A percentile compares a stretch with the other conserved stretches of the same genome.
Evolutionary conservation across 257 asterid species (phyloP).

Genomic region (Jacaranda copaia): DNA sequence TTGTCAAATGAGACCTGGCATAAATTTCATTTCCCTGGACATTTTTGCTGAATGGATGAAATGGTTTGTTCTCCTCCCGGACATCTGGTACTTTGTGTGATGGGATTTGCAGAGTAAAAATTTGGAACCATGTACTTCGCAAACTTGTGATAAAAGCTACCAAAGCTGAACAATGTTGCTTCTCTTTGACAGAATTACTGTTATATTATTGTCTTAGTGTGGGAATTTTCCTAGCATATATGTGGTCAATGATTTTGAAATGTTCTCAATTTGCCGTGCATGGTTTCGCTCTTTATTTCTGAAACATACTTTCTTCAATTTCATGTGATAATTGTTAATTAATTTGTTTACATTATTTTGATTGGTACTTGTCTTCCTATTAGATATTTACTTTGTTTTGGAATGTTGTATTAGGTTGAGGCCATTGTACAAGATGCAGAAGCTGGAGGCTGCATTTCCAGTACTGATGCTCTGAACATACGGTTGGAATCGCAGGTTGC

Average conservation of each 20-base stretch:
- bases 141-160: conserved; percentile 24
- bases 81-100: conserved; percentile 10
- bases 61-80: conserved; percentile 3
- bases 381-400: conserved; percentile 33
- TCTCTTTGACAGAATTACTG: conserved; percentile 11
- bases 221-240: conserved; percentile 10
- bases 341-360: conserved; percentile 2
- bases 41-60: neutral
- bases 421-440: conserved; percentile 79
- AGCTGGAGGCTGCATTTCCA: conserved; percentile 77
- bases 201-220: neutral
- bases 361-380: conserved; percentile 2
- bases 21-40: conserved; percentile 9
- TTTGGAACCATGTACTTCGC: conserved; percentile 9
- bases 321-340: conserved; percentile 1
- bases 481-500: conserved; percentile 75
- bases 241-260: neutral
- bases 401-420: conserved; percentile 63
- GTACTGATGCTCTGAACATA: conserved; percentile 64
- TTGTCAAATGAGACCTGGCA: conserved; percentile 12
- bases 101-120: conserved; percentile 7
- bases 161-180: neutral
- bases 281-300: neutral
- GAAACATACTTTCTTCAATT: conserved; percentile 10
- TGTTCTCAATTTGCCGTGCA: neutral